Conservation (phyloP, 2,329 filamentous ascomycete genomes). For the Fusarium sp. region DNA sequence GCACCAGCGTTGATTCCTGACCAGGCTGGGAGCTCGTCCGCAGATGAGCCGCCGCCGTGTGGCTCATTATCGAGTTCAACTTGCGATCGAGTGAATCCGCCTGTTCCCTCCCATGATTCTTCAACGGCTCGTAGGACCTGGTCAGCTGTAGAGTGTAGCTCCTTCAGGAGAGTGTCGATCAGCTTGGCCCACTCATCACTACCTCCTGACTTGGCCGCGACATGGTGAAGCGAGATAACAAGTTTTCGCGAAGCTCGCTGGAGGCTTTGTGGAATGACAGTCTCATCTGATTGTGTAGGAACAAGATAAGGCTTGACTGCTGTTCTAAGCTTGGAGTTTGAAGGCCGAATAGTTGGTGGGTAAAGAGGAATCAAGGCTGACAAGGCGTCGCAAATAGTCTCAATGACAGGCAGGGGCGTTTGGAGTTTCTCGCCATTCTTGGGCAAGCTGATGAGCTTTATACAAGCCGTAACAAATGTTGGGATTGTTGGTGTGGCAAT, state of each 20-base stretch:
- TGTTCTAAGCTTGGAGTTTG: conserved; percentile 72
- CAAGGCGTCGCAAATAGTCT: conserved; percentile 77
- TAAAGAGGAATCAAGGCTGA: conserved; percentile 79
- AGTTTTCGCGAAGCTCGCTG: conserved; percentile 69
- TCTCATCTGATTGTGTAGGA: conserved; percentile 65
- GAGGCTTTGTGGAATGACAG: conserved; percentile 61
- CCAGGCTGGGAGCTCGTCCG: conserved; percentile 73
- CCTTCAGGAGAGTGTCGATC: conserved; percentile 68
- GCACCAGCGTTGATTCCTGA: conserved; percentile 77
- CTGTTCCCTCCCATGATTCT: conserved; percentile 81
- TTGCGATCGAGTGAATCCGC: conserved; percentile 56
- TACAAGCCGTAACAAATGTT: conserved; percentile 75
- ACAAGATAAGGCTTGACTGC: conserved; percentile 69
- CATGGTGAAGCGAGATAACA: conserved; percentile 77
- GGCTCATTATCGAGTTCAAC: conserved; percentile 59
- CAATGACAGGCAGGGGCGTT: conserved; percentile 62
- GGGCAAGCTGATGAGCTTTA: conserved; percentile 69
- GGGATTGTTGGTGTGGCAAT: conserved; percentile 86
- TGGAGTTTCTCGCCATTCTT: conserved; percentile 41
- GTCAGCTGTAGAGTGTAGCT: conserved; percentile 77
- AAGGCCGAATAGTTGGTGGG: conserved; percentile 83
- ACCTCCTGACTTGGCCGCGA: conserved; percentile 80
- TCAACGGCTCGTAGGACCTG: conserved; percentile 80
- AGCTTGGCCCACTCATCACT: conserved; percentile 81
- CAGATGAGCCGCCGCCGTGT: conserved; percentile 55